A percentile compares a stretch with the other conserved stretches of the same genome.
Evolutionary conservation across 2,329 filamentous ascomycete species (phyloP).

Genomic region (Metarhizium anisopliae): DNA sequence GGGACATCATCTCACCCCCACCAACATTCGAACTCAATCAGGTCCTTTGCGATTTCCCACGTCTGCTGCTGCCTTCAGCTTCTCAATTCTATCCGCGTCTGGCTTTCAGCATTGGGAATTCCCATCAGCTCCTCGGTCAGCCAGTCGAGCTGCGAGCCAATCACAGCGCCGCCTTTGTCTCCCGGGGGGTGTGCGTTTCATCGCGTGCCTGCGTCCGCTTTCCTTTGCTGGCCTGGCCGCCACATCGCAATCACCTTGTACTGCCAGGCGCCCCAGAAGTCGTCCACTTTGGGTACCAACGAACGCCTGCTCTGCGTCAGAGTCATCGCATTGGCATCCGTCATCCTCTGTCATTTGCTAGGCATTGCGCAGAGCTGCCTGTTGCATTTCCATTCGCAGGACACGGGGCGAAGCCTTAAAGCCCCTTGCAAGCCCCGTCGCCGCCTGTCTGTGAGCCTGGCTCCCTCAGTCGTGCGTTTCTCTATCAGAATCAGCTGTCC

Average conservation of each 20-base stretch:
- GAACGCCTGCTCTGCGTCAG: conserved; percentile 3
- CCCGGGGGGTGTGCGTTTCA: conserved; percentile 1
- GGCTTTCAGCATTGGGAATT: not conserved
- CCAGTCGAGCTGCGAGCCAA: not conserved
- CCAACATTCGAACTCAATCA: not conserved
- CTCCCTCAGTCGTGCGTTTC: not conserved
- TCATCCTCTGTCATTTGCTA: not conserved
- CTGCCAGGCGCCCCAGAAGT: not conserved
- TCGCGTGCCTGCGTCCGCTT: conserved; percentile 3
- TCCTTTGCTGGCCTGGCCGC: conserved; percentile 2
- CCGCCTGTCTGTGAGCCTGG: not conserved
- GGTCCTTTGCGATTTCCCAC: not conserved
- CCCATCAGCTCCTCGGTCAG: not conserved
- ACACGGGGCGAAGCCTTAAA: not conserved
- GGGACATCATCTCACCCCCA: not conserved
- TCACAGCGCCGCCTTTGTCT: conserved; percentile 1
- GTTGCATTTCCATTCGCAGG: no score
- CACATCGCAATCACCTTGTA: not conserved
- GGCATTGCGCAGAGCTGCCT: no score
- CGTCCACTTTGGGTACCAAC: conserved; percentile 8
- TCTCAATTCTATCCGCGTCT: not conserved
- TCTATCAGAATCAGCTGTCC: not conserved
- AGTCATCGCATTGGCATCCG: conserved; percentile 1
- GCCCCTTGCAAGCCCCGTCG: not conserved
- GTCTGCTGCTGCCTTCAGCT: not conserved